Percentiles rank a stretch among this genome's conserved stretches.
These are phyloP conservation scores for Penicillium steckii DNA, from an alignment of 495 filamentous ascomycete genomes.

Conservation along the genomic window DNA sequence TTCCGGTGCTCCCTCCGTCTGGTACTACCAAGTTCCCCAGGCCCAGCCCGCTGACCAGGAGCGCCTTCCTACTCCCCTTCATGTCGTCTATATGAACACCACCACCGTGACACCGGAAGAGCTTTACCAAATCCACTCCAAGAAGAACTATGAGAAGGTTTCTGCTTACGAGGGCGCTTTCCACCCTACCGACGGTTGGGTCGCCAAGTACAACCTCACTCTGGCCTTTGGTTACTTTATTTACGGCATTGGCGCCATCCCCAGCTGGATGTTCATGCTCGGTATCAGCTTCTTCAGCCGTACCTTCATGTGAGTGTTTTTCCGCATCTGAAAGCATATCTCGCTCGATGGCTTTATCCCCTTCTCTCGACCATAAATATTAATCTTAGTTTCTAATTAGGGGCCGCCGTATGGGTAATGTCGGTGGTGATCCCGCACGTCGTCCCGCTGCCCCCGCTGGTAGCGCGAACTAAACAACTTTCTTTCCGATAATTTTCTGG, in stretches of 20 bases:
- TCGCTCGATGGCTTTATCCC: background rate
- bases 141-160: constrained; percentile 56
- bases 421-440: constrained; percentile 23
- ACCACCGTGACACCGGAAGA: constrained; percentile 63
- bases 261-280: constrained; percentile 79
- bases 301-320: constrained; percentile 74
- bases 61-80: constrained; percentile 46
- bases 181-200: constrained; percentile 75
- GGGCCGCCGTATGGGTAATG: constrained; percentile 40
- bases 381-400: constrained; percentile 22
- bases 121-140: constrained; percentile 60
- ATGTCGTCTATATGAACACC: constrained; percentile 60
- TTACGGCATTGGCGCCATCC: constrained; percentile 54
- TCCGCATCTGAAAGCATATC: background rate
- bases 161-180: constrained; percentile 67
- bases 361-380: background rate
- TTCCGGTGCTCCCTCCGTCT: constrained; percentile 66
- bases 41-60: constrained; percentile 41
- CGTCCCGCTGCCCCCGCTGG: constrained; percentile 22
- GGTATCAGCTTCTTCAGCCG: constrained; percentile 77
- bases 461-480: constrained; percentile 23
- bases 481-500: constrained; percentile 3
- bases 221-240: constrained; percentile 70
- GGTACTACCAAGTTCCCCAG: constrained; percentile 70
- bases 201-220: constrained; percentile 63